Conservation (phyloP, 192 early-diverging fungal genomes). For the Entomortierella beljakovae region DNA sequence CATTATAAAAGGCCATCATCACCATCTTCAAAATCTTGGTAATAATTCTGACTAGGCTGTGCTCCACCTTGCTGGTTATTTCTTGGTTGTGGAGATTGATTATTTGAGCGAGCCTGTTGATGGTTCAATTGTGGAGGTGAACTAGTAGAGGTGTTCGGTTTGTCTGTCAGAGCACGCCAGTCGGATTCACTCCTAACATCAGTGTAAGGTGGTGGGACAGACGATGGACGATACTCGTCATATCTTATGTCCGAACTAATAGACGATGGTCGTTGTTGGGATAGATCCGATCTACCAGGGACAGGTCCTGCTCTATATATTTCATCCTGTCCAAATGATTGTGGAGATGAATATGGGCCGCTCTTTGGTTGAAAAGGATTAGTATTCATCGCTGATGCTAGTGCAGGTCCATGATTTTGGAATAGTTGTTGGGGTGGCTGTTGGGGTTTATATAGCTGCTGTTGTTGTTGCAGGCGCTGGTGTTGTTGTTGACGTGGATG, state of each 20-base stretch:
- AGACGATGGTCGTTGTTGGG: neutral
- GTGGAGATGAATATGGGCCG: neutral
- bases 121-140: neutral
- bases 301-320: slow-evolving; percentile 1
- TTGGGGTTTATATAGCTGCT: neutral
- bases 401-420: no score
- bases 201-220: slow-evolving; percentile 7
- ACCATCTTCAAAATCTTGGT: slow-evolving; percentile 6
- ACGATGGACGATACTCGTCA: slow-evolving; percentile 15
- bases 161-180: slow-evolving; percentile 38
- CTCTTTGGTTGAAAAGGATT: slow-evolving; percentile 20
- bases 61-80: slow-evolving; percentile 4
- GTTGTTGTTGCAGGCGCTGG: slow-evolving; percentile 7
- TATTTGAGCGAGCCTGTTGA: neutral
- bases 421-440: no score
- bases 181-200: slow-evolving; percentile 32
- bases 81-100: neutral
- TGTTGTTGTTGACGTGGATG: slow-evolving; percentile 3
- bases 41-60: slow-evolving; percentile 29
- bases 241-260: slow-evolving; percentile 5
- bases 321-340: slow-evolving; percentile 2
- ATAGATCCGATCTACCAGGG: neutral
- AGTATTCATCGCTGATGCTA: neutral
- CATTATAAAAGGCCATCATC: slow-evolving; percentile 19
- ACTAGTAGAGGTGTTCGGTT: neutral